Percentiles rank a stretch among this genome's conserved stretches.
These are phyloP conservation scores for Brassica incana DNA, from an alignment of 345 rosid genomes.

Conservation along the genomic window DNA sequence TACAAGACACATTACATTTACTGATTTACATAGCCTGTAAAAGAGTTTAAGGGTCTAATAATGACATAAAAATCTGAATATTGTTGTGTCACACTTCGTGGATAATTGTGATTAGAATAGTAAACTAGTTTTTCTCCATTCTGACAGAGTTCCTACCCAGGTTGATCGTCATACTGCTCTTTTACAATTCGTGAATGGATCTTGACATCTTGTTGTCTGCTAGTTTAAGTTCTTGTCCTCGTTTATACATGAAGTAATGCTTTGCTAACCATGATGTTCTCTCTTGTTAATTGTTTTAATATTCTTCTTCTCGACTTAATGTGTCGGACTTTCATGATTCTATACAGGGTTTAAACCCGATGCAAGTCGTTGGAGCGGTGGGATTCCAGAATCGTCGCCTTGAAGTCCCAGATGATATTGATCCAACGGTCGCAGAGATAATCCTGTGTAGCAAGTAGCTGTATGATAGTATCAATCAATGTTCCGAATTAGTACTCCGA, in stretches of 20 bases:
- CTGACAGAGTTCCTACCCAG: too few species aligned
- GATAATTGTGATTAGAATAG: background rate
- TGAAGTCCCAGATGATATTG: constrained; percentile 68
- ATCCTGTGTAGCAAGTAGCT: constrained; percentile 41
- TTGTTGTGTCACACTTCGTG: background rate
- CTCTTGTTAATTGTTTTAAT: too few species aligned
- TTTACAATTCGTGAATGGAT: too few species aligned
- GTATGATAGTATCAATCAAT: background rate
- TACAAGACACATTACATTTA: background rate
- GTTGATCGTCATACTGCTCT: too few species aligned
- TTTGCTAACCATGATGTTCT: too few species aligned
- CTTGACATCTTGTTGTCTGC: too few species aligned
- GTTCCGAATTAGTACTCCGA: background rate
- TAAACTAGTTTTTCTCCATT: too few species aligned
- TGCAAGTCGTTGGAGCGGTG: constrained; percentile 99
- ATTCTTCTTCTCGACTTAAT: too few species aligned
- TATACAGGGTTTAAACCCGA: constrained; percentile 69
- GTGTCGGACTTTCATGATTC: too few species aligned
- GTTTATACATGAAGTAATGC: too few species aligned
- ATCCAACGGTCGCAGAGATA: constrained; percentile 75
- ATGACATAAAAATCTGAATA: background rate
- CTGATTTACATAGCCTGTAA: background rate
- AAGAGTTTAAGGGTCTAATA: background rate
- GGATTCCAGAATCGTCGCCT: constrained; percentile 94
- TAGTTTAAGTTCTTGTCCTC: too few species aligned